Base-by-base conservation (phyloP, 2,329 filamentous ascomycete species). In the Diaporthe eres region DNA sequence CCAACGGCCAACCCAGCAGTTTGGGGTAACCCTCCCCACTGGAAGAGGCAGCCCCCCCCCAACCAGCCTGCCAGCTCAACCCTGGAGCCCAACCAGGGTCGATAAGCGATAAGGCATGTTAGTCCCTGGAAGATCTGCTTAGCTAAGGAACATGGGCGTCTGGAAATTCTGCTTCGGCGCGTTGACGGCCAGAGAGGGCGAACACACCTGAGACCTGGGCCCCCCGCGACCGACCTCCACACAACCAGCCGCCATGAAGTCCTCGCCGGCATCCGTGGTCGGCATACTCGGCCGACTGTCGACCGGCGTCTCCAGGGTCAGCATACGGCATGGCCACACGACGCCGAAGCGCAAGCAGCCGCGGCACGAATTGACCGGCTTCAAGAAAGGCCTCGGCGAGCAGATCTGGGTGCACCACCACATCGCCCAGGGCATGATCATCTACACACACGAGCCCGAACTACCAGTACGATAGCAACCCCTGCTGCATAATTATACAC, bases 331-430 rank as follows among this genome's bases (percentile, higher is more conserved):
- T 75, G 84, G 79, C 28, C 79, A 77, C 76, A 73, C 74, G 12
- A 58, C 19, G 28, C 60, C 75, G 25, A 63, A 13, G 55, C 57
- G 55, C 47, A 80, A 77, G 74, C 75, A 78, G 75, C 78, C 81
- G 39, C 75, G 75, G 71, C 79, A 77, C 22, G 72, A 81, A 42
- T 72, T 79, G 77, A 77, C 81, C 47, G 77, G 77, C 53, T 82
- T 82, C 77, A 68, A 72, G 25, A 80, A 84, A 55, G 85, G 85
- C 76, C 89, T 90, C 76, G 90, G 90, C 80, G 89, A 91, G 84
- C 86, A 88, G 80, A 89, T 92, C 80, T 92, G 87, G 86, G 82
- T 91, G 72, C 90, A 87, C 80, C 83, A 84, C 79, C 86, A 92
- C 82, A 83, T 90, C 72, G 80, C 85, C 73, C 83, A 86, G 22